Evolutionary conservation across 305 asterid species (phyloP), one percentile per base, ranked within the genome.

Genomic region (Rubia tinctorum): DNA sequence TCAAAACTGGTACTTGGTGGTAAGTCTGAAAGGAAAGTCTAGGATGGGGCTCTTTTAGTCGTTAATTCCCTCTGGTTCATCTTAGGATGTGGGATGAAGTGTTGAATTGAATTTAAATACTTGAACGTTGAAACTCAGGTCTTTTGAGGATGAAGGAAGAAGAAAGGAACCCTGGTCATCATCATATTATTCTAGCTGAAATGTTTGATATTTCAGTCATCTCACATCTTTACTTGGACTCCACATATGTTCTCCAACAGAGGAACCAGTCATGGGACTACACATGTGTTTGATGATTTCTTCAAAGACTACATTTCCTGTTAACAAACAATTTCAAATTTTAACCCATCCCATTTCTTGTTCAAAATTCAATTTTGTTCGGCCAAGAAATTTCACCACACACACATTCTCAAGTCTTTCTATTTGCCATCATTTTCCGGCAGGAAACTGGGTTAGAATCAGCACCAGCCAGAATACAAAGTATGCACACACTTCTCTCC

Each of bases 151-250:
- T 59, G 23, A 59, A 59, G 14, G 65, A 12, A 5, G 37, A 59
- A 59, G 65, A 53, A 53, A 17, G 60, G 53, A 47, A 47, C 61
- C 61, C 61, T 6, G 22, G 39, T 59, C 65, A 22, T 5, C 27
- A 53, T 53, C 59, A 53, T 53, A 13, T 59, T 59, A 23, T 25
- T 59, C 65, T 23, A 59, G 66, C 66, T 12, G 66, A 61, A 61
- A 61, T 11, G 4, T 25, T 61, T 61, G 66, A 61, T 61, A 18
- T 59, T 59, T 11, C 65, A 20, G 37, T 20, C 37, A 25, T 61
- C 42, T 10, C 66, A 10, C 66, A 27, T 1, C 40, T 60, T 61
- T 23, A 23, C 8, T 61, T 61, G 37, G 39, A 53, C 60, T 18
- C 0, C 1, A 17, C 56, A 49, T 15, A 14, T n/a, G 8, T 49